These are phyloP conservation scores for Metarhizium rileyi DNA, from an alignment of 2,329 filamentous ascomycete genomes.

Conservation along the genomic window DNA sequence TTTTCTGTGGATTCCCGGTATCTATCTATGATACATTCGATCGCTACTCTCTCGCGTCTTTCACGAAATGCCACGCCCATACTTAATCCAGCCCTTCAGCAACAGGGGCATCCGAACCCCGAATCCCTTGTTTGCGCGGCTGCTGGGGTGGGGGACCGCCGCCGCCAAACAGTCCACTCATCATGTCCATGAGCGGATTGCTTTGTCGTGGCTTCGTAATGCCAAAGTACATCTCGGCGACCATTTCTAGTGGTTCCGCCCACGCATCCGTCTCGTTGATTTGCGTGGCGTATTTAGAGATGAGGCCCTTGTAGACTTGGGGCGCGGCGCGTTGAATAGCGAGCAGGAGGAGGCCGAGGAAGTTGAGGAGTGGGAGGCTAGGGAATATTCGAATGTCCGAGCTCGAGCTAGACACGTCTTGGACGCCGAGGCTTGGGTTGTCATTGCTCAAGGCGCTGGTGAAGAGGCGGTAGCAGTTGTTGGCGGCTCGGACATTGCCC, in stretches of 20 bases:
- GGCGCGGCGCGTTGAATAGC: slow-evolving; percentile 68
- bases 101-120: slow-evolving; percentile 37
- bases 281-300: slow-evolving; percentile 69
- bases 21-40: slow-evolving; percentile 1
- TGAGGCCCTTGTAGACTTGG: slow-evolving; percentile 76
- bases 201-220: slow-evolving; percentile 81
- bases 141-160: slow-evolving; percentile 34
- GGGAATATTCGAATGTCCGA: slow-evolving; percentile 78
- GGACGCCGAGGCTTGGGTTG: slow-evolving; percentile 51
- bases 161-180: slow-evolving; percentile 83
- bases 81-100: slow-evolving; percentile 50
- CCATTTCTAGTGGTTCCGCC: slow-evolving; percentile 73
- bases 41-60: not conserved
- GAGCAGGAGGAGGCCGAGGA: slow-evolving; percentile 74
- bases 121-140: slow-evolving; percentile 32
- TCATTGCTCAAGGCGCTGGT: slow-evolving; percentile 29
- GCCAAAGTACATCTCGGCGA: slow-evolving; percentile 95
- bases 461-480: slow-evolving; percentile 65
- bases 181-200: slow-evolving; percentile 95
- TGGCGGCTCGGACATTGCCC: slow-evolving; percentile 84
- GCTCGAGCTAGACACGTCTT: slow-evolving; percentile 67
- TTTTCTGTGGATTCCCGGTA: not conserved
- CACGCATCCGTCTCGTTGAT: slow-evolving; percentile 70
- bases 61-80: not conserved
- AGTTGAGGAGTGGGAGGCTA: slow-evolving; percentile 88